phyloP scores from a whole-genome alignment of 139 green algal species.

The Chlamydomonas eustigma region DNA sequence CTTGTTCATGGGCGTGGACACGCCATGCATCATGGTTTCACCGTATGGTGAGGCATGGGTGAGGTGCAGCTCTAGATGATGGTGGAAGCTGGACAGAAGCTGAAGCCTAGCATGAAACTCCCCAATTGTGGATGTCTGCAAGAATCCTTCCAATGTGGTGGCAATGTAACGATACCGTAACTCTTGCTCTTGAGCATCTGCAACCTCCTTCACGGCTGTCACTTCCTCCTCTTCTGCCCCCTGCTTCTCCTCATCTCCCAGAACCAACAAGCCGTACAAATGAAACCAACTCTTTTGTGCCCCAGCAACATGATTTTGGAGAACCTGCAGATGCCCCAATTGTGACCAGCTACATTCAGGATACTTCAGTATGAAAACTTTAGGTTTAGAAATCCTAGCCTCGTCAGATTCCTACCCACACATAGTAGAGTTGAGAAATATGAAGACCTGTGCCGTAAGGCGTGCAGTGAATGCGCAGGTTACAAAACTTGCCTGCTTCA shows the following conservation, averaged over 20 bases:
- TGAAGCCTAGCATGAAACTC: conserved; percentile 78
- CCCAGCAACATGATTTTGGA: conserved; percentile 45
- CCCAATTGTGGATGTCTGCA: conserved; percentile 82
- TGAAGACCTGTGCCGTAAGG: not conserved
- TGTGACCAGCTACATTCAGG: no score
- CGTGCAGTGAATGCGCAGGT: not conserved
- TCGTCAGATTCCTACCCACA: no score
- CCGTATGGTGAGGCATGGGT: not conserved
- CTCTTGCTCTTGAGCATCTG: not conserved
- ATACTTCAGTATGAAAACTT: no score
- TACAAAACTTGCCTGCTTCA: conserved; percentile 42
- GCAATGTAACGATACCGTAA: conserved; percentile 26
- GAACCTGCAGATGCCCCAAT: not conserved
- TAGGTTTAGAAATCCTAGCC: no score
- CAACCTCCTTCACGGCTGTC: not conserved
- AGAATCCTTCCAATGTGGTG: conserved; percentile 78
- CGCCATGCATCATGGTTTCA: not conserved
- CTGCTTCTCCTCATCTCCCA: conserved; percentile 1
- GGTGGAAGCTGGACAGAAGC: conserved; percentile 61
- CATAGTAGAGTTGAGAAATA: no score
- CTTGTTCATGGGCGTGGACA: not conserved
- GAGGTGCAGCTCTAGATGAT: conserved; percentile 41
- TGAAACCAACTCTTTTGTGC: conserved; percentile 86
- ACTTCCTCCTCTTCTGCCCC: not conserved
- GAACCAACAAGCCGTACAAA: conserved; percentile 67